A percentile compares a stretch with the other conserved stretches of the same genome.
Conservation (phyloP, 225 moss, liverwort and hornwort species). For the Asterella californica region DNA sequence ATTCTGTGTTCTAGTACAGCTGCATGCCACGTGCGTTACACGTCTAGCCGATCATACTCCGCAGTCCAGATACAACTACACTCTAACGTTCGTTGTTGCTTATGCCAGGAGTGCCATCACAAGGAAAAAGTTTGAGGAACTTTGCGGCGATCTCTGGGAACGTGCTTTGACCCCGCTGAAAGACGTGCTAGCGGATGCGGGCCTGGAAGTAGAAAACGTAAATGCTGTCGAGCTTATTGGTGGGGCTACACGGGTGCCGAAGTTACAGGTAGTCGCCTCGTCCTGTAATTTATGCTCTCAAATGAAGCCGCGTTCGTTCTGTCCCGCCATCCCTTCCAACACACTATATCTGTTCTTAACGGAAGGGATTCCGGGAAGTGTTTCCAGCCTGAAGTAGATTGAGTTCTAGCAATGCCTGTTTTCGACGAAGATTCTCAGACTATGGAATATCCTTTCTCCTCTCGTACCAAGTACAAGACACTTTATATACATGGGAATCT, state of each 20-base stretch:
- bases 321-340: neutral
- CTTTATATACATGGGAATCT: no score
- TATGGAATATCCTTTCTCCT: no score
- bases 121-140: constrained; percentile 85
- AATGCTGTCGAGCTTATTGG: constrained; percentile 92
- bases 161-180: constrained; percentile 70
- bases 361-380: neutral
- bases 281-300: neutral
- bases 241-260: constrained; percentile 95
- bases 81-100: neutral
- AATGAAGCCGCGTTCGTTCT: neutral
- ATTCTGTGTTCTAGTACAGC: neutral
- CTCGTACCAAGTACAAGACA: no score
- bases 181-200: constrained; percentile 72
- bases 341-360: neutral
- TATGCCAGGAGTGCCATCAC: constrained; percentile 70
- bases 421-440: neutral
- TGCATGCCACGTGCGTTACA: neutral
- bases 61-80: neutral
- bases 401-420: neutral
- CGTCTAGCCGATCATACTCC: neutral
- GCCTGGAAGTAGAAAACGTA: constrained; percentile 59
- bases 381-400: neutral
- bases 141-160: constrained; percentile 83
- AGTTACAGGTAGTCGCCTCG: constrained; percentile 60